A percentile compares a stretch with the other conserved stretches of the same genome.
Evolutionary conservation across 805 yeast genomes (phyloP).

Genomic region (Pichia scutulata): DNA sequence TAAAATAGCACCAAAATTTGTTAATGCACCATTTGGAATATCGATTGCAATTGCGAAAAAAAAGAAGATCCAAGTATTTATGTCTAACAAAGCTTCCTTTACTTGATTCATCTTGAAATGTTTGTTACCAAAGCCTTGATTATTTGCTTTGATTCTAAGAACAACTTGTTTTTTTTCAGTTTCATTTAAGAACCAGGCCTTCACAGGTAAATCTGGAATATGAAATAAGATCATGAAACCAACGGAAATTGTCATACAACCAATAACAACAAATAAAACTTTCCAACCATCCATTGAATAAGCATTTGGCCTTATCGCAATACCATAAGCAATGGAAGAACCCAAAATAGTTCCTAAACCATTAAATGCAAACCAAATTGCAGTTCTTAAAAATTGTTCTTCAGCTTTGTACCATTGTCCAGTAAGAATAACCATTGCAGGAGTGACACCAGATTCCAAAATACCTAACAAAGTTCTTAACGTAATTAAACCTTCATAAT

Average conservation of each 20-base stretch:
- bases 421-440: conserved; percentile 30
- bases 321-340: conserved; percentile 28
- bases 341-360: conserved; percentile 27
- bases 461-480: conserved; percentile 45
- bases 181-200: conserved; percentile 29
- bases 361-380: conserved; percentile 26
- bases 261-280: conserved; percentile 28
- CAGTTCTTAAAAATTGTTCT: conserved; percentile 27
- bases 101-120: conserved; percentile 25
- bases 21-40: conserved; percentile 33
- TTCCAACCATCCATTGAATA: conserved; percentile 25
- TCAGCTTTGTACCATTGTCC: conserved; percentile 27
- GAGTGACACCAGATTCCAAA: conserved; percentile 29
- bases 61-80: conserved; percentile 38
- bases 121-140: conserved; percentile 29
- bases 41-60: conserved; percentile 15
- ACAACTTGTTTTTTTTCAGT: conserved; percentile 31
- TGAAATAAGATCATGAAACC: conserved; percentile 25
- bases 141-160: conserved; percentile 27
- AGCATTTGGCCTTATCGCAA: conserved; percentile 22
- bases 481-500: conserved; percentile 39
- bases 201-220: conserved; percentile 29
- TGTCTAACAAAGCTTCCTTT: conserved; percentile 22
- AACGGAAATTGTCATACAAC: conserved; percentile 26
- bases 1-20: conserved; percentile 39